phyloP scores from a whole-genome alignment of 2,329 filamentous ascomycete genomes.

The Tetracladium maxilliforme region DNA sequence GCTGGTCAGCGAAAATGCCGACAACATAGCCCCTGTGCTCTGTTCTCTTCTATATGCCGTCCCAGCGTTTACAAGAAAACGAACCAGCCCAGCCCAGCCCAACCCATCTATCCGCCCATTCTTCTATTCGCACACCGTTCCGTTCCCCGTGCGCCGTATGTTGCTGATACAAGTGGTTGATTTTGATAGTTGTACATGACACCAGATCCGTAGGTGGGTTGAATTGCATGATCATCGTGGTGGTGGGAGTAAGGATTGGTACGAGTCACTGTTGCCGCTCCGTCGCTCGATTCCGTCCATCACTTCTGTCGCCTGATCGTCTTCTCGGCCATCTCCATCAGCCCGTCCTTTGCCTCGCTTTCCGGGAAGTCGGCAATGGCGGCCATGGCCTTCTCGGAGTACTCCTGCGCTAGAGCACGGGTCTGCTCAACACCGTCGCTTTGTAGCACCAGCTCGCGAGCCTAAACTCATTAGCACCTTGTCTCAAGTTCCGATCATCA shows the following conservation, averaged over 20 bases:
- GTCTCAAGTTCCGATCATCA: background rate
- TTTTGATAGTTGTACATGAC: background rate
- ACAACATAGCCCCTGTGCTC: too few relatives aligned
- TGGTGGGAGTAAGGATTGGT: background rate
- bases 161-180: too few relatives aligned
- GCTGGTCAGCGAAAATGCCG: too few relatives aligned
- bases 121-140: too few relatives aligned
- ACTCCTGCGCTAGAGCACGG: conserved; percentile 76
- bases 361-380: conserved; percentile 78
- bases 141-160: too few relatives aligned
- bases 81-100: too few relatives aligned
- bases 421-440: conserved; percentile 90
- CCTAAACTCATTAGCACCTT: conserved; percentile 34
- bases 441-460: conserved; percentile 67
- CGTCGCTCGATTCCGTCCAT: too few relatives aligned
- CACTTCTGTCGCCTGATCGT: conserved; percentile 81
- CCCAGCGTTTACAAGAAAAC: too few relatives aligned
- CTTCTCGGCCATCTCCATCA: conserved; percentile 89
- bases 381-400: conserved; percentile 72
- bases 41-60: too few relatives aligned
- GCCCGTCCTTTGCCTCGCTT: conserved; percentile 84
- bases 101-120: too few relatives aligned
- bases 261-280: background rate
- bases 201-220: background rate
- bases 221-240: background rate